Base-by-base conservation (phyloP, 2,329 filamentous ascomycete species). In the Colletotrichum cereale region DNA sequence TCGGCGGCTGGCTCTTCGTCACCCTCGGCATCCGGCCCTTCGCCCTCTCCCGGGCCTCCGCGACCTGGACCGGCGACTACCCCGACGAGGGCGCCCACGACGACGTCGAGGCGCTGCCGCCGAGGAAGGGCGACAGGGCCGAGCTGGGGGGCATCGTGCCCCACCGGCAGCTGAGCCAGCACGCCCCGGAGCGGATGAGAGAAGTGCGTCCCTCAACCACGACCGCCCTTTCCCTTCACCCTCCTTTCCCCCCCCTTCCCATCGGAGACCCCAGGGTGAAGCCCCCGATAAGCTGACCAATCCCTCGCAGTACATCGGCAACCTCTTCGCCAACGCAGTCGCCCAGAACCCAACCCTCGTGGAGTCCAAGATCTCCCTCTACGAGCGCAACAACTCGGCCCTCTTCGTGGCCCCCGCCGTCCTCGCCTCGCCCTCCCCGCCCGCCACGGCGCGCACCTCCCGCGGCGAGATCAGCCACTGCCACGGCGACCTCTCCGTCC, bases 401-500 rank as follows among this genome's bases (percentile, higher is more conserved):
- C 65, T 83, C 3, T 83, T 73, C 31, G 69, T 77, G 53, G 29
- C 24, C 1, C 12, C 65, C 1, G 11, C n/a, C 1, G 21, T 21
- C 8, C 65, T 69, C 5, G 36, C 21, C 36, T 31, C 53, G 2
- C n/a, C 57, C 26, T 6, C 48, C 10, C 0, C 18, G 38, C 18
- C 58, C 40, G 16, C 42, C n/a, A 21, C 64, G 10, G 34, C 64
- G 0, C 40, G 24, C 12, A 64, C 40, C 8, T 52, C 74, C 4
- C 63, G 55, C 8, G 78, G 79, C 10, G 83, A 85, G 76, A 77
- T 80, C 16, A 76, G 76, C 6, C 83, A 85, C 70, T 76, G 81
- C 29, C 83, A 85, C 67, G 67, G 67, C 14, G 83, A 85, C 69
- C 80, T 80, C 11, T 83, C 81, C 73, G 73, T 80, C 34, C 83